phyloP scores from a whole-genome alignment of 1,139 yeast species.

The Eremothecium gossypii region DNA sequence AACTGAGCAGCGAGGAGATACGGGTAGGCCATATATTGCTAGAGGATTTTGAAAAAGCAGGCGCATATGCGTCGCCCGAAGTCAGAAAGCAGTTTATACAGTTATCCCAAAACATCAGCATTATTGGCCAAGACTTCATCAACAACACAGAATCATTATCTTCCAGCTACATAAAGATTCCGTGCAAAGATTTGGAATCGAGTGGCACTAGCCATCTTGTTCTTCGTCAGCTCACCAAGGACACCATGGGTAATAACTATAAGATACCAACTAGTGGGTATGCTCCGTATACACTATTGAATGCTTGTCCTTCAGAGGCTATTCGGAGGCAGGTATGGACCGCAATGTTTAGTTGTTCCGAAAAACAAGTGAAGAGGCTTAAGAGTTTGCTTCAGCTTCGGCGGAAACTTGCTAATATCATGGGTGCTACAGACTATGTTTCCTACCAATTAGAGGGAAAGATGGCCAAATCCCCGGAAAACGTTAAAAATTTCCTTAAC shows the following conservation, averaged over 20 bases:
- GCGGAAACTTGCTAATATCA: constrained; percentile 60
- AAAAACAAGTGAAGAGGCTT: constrained; percentile 51
- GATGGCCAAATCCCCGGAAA: constrained; percentile 77
- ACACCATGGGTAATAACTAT: constrained; percentile 29
- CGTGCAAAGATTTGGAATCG: constrained; percentile 14
- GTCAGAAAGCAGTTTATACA: constrained; percentile 65
- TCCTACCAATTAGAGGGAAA: constrained; percentile 81
- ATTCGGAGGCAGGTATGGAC: constrained; percentile 68
- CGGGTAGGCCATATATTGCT: constrained; percentile 73
- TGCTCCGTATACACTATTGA: constrained; percentile 56
- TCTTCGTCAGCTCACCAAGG: constrained; percentile 23
- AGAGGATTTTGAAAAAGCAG: constrained; percentile 85
- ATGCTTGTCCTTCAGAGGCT: constrained; percentile 46
- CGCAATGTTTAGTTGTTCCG: constrained; percentile 49
- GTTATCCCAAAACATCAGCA: constrained; percentile 72
- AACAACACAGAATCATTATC: constrained; percentile 21
- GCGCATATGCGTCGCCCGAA: constrained; percentile 65
- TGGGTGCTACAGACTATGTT: constrained; percentile 66
- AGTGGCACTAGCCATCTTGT: constrained; percentile 20
- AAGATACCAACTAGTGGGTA: constrained; percentile 63
- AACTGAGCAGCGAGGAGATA: constrained; percentile 59
- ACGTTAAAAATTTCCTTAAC: constrained; percentile 60
- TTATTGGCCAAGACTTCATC: constrained; percentile 73
- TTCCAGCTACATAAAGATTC: constrained; percentile 15
- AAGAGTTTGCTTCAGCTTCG: constrained; percentile 55